Conservation (phyloP, 1,284 basidiomycete genomes). For the Entoloma clypeatum region DNA sequence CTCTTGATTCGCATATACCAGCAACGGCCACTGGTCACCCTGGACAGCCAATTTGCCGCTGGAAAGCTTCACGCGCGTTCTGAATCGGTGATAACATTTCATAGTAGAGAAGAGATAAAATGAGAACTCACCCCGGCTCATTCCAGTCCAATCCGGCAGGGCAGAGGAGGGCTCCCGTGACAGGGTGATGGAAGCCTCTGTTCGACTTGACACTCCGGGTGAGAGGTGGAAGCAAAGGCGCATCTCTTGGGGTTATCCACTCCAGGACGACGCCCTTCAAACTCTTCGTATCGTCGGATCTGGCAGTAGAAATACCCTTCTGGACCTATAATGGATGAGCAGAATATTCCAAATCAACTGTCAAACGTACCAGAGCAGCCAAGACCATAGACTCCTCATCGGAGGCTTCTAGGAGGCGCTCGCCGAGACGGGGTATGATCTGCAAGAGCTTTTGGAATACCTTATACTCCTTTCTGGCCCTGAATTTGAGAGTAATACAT, state of each 20-base stretch:
- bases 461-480: slow-evolving; percentile 1
- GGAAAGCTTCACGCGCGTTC: neutral
- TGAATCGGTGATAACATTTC: slow-evolving; percentile 3
- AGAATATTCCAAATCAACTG: neutral
- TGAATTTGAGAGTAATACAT: neutral
- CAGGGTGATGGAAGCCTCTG: slow-evolving; percentile 6
- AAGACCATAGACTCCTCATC: slow-evolving; percentile 2
- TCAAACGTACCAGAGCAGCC: neutral
- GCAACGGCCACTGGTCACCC: slow-evolving; percentile 7
- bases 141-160: slow-evolving; percentile 7
- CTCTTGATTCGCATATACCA: slow-evolving; percentile 1
- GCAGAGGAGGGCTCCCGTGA: slow-evolving; percentile 7
- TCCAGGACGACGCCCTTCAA: too few relatives aligned
- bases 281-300: too few relatives aligned
- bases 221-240: slow-evolving; percentile 7
- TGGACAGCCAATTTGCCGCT: slow-evolving; percentile 1
- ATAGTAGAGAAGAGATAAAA: neutral
- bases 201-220: slow-evolving; percentile 9
- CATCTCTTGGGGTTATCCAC: slow-evolving; percentile 9
- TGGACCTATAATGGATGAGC: neutral
- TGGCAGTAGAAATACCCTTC: too few relatives aligned
- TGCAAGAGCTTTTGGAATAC: slow-evolving; percentile 3
- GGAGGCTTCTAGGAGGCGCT: slow-evolving; percentile 2
- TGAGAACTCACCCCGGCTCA: slow-evolving; percentile 2
- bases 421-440: neutral